A percentile compares a stretch with the other conserved stretches of the same genome.
phyloP scores from a whole-genome alignment of 257 asterid genomes.

The Capsicum rhomboideum region DNA sequence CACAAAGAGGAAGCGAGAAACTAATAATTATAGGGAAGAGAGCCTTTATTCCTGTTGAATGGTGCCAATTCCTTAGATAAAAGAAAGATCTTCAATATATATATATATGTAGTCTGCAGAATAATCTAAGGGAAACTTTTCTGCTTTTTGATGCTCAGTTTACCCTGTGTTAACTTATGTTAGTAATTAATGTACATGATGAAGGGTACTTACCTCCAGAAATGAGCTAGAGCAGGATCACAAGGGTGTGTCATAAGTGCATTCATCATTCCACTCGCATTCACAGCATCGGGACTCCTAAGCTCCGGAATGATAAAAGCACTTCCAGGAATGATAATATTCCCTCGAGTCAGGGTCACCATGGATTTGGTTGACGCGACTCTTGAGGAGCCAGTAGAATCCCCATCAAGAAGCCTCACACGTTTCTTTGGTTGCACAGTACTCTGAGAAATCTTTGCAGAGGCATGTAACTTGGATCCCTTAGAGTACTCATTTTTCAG shows the following conservation, averaged over 20 bases:
- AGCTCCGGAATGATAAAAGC: constrained; percentile 5
- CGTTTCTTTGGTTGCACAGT: too few relatives aligned
- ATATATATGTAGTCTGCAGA: not conserved
- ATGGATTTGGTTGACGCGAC: too few relatives aligned
- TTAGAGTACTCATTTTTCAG: not conserved
- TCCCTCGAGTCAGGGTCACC: too few relatives aligned
- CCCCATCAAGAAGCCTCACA: too few relatives aligned
- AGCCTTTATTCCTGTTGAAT: not conserved
- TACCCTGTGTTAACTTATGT: not conserved
- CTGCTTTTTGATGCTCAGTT: not conserved
- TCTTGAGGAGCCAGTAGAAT: too few relatives aligned
- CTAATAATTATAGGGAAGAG: not conserved
- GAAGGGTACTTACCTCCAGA: constrained; percentile 46
- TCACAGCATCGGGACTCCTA: constrained; percentile 13
- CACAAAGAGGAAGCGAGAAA: not conserved
- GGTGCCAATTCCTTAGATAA: not conserved
- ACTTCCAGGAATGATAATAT: too few relatives aligned
- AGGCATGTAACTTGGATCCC: too few relatives aligned
- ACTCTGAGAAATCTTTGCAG: too few relatives aligned
- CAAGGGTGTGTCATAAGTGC: constrained; percentile 1
- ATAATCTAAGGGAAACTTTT: too few relatives aligned
- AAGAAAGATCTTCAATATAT: not conserved
- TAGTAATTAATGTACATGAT: not conserved
- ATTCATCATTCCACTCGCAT: not conserved
- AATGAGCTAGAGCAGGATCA: constrained; percentile 31